Base-by-base conservation (phyloP, 371 early-diverging fungal species). In the Rhizopus stolonifer region DNA sequence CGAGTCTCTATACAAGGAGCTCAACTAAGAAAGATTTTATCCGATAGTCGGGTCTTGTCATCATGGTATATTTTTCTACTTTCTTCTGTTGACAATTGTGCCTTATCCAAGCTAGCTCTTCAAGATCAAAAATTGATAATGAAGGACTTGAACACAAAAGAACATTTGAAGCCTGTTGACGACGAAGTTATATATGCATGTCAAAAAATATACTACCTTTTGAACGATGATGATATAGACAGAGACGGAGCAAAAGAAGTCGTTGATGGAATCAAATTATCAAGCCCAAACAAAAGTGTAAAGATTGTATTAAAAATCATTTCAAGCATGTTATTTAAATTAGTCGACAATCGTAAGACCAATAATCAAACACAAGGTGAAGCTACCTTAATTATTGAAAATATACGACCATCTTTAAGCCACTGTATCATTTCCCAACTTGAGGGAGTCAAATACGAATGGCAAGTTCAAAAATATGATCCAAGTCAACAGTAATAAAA, bases 301-400 rank as follows among this genome's bases (percentile, higher is more conserved):
- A 54, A 54, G 23, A 34, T 19, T 36, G 46, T 19, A 46, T 15
- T 21, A 4, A 53, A 42, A 46, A 53, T 46, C 1, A 10, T 53
- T n/a, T 46, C 54, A 23, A 46, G 18, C 18, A 11, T 53, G 31
- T 24, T 11, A 15, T 15, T 39, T n/a, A 54, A 43, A 54, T 29
- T 46, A 6, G 1, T 54, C 3, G 19, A 39, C 47, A 36, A 18
- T 24, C 31, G 23, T 18, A 24, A 15, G 1, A 2, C 45, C 29
- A 26, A 54, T 3, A 46, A 46, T 46, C 36, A 39, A 25, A 26
- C 21, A 26, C 44, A 52, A 52, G 46, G 54, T 8, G 54, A 54
- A 26, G 46, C 54, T 18, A 36, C n/a, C 3, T 22, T 54, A 6
- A 39, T 46, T 46, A 40, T 54, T 54, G 54, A 54, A 46, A 46